Percentiles rank a stretch among this genome's conserved stretches.
Conservation (phyloP, 1,284 basidiomycete genomes). For the Puccinia novopanici region DNA sequence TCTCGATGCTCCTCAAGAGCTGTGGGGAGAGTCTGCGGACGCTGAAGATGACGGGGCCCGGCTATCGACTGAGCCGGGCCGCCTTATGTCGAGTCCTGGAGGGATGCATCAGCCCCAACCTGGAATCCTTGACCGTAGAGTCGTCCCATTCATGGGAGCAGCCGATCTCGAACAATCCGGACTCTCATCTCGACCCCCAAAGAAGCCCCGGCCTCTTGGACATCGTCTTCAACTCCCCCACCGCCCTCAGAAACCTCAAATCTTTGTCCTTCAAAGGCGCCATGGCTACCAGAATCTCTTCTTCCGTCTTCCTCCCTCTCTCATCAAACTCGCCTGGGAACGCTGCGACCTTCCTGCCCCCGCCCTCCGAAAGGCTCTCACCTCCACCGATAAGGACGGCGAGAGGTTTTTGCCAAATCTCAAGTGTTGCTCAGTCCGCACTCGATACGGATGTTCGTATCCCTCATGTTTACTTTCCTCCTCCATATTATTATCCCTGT, state of each 20-base stretch:
- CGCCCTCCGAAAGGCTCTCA: background rate
- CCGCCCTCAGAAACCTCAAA: background rate
- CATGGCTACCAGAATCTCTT: background rate
- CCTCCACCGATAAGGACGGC: background rate
- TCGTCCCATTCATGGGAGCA: background rate
- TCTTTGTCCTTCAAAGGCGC: background rate
- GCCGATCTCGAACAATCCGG: background rate
- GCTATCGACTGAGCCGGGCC: background rate
- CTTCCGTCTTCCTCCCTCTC: background rate
- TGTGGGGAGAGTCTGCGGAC: background rate
- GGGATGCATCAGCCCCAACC: background rate
- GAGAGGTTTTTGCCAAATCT: background rate
- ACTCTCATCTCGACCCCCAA: background rate
- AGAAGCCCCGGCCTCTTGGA: background rate
- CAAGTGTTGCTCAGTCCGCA: background rate
- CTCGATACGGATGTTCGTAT: background rate
- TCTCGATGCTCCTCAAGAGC: background rate
- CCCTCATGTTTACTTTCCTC: background rate
- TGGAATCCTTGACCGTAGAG: background rate
- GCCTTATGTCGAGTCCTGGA: background rate
- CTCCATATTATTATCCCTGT: too few species aligned
- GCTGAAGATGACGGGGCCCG: background rate
- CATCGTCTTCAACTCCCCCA: background rate
- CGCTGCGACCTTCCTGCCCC: background rate
- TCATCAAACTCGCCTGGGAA: background rate